A percentile compares a stretch with the other conserved stretches of the same genome.
These are phyloP conservation scores for Cyberlindnera lachancei DNA, from an alignment of 805 yeast species.

Conservation along the genomic window DNA sequence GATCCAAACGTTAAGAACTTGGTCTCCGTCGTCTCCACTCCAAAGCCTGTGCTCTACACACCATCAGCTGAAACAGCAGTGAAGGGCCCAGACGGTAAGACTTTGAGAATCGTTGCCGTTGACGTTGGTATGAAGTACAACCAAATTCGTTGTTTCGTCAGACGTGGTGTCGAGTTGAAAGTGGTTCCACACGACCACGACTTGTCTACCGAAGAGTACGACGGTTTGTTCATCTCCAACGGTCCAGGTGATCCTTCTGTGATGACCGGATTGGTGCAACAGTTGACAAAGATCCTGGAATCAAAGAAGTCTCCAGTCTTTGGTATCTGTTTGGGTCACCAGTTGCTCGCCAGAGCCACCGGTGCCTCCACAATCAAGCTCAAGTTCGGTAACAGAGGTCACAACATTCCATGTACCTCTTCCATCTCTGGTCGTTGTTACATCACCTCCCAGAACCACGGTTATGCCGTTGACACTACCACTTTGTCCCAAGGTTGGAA, in stretches of 20 bases:
- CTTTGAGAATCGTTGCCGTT: constrained; percentile 76
- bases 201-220: constrained; percentile 71
- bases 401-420: constrained; percentile 93
- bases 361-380: constrained; percentile 91
- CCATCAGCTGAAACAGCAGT: constrained; percentile 53
- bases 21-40: constrained; percentile 83
- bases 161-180: constrained; percentile 90
- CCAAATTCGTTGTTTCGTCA: constrained; percentile 94
- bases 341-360: constrained; percentile 86
- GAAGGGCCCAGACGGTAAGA: constrained; percentile 65
- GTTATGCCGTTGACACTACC: constrained; percentile 86
- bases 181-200: constrained; percentile 97
- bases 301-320: constrained; percentile 80
- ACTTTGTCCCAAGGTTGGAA: constrained; percentile 80
- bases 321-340: constrained; percentile 99
- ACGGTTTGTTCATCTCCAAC: constrained; percentile 92
- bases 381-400: constrained; percentile 99
- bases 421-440: constrained; percentile 90
- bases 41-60: constrained; percentile 66
- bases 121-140: constrained; percentile 98
- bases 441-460: constrained; percentile 98
- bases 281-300: constrained; percentile 48
- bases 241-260: constrained; percentile 99
- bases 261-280: constrained; percentile 58
- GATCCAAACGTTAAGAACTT: constrained; percentile 90